Percentiles rank a stretch among this genome's conserved stretches.
Conservation (phyloP, 805 yeast genomes). For the Barnettozyma sucrosica region DNA sequence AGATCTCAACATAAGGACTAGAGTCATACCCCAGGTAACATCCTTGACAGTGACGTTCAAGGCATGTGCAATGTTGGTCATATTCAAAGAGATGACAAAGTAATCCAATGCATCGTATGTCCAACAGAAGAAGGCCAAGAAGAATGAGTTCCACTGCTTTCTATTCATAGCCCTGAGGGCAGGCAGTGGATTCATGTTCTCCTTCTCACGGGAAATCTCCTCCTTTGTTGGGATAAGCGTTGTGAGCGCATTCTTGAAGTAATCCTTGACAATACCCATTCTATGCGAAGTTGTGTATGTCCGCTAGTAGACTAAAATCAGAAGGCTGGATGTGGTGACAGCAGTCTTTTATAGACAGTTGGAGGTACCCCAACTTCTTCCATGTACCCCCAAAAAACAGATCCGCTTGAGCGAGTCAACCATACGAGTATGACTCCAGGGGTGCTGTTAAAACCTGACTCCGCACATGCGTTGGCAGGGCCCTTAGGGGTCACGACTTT, state of each 20-base stretch:
- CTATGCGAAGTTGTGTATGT: background rate
- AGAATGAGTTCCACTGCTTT: slow-evolving; percentile 49
- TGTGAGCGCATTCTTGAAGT: slow-evolving; percentile 38
- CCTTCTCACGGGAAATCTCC: slow-evolving; percentile 29
- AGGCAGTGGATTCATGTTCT: slow-evolving; percentile 57
- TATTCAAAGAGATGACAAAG: slow-evolving; percentile 51
- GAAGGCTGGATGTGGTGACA: background rate
- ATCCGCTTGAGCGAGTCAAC: background rate
- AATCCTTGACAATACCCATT: slow-evolving; percentile 9
- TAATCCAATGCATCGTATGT: slow-evolving; percentile 64
- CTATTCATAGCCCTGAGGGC: slow-evolving; percentile 42
- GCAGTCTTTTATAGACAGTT: background rate
- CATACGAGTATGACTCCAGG: background rate
- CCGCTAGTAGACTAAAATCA: background rate
- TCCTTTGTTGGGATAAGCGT: slow-evolving; percentile 44
- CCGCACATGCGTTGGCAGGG: background rate
- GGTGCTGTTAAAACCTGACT: background rate
- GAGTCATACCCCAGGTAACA: slow-evolving; percentile 53
- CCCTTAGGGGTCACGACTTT: background rate
- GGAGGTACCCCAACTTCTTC: background rate
- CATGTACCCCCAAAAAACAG: background rate
- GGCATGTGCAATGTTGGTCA: slow-evolving; percentile 39
- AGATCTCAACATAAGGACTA: slow-evolving; percentile 63
- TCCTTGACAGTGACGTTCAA: slow-evolving; percentile 42
- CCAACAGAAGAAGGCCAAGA: slow-evolving; percentile 53